Evolutionary conservation across 306 rosid genomes (phyloP).

Genomic region (Myrica gale): DNA sequence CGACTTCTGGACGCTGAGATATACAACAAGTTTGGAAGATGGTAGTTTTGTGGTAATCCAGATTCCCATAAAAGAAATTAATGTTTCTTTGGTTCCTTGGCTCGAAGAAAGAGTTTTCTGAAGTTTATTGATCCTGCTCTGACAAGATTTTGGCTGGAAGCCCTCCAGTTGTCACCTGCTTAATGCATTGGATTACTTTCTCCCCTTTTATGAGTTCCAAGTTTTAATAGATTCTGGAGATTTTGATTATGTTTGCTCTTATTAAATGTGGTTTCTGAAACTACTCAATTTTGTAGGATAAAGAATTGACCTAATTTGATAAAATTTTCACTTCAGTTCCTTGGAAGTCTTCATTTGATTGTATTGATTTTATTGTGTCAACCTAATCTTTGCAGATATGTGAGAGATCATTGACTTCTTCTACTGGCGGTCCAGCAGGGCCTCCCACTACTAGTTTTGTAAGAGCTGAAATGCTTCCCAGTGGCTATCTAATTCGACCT

Average conservation of each 20-base stretch:
- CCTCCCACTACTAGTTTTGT: conserved; percentile 71
- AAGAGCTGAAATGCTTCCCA: conserved; percentile 94
- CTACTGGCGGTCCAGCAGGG: conserved; percentile 85
- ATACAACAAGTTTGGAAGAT: conserved; percentile 83
- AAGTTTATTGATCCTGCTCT: background rate
- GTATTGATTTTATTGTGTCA: background rate
- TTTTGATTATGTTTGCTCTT: background rate
- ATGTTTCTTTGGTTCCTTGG: background rate
- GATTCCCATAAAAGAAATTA: background rate
- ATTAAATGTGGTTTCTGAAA: background rate
- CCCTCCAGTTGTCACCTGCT: background rate
- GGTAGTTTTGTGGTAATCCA: conserved; percentile 92
- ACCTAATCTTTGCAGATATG: conserved; percentile 57
- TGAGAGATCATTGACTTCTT: conserved; percentile 79
- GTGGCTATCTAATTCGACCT: conserved; percentile 88
- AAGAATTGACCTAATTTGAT: background rate
- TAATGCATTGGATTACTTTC: background rate
- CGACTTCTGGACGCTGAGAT: conserved; percentile 92
- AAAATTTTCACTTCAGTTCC: background rate
- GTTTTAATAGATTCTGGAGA: background rate
- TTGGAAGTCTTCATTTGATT: background rate
- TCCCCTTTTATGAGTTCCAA: background rate
- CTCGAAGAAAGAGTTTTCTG: background rate
- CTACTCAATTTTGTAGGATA: too few relatives aligned
- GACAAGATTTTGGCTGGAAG: background rate